Base-by-base conservation (phyloP, 1,139 yeast genomes). In the Lodderomyces theae region DNA sequence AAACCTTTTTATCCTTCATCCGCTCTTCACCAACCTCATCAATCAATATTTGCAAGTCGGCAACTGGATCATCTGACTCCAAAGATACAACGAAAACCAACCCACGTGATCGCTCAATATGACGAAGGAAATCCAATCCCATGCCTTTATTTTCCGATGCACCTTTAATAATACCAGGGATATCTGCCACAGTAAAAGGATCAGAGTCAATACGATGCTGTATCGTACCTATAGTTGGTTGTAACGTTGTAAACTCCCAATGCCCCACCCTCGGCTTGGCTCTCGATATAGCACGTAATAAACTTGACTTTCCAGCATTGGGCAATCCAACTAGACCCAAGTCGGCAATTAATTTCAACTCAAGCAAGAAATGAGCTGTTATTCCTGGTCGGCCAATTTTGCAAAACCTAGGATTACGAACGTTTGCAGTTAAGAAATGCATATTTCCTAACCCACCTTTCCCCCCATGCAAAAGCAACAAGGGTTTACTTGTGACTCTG, bases 161-260 rank as follows among this genome's bases (percentile, higher is more conserved):
- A 8, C 95, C 97, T 55, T 80, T 74, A 42, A 92, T 86, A 40
- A 92, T 86, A 10, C 98, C 98, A 0, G 98, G 98, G 45, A 92
- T 92, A 65, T 92, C 98, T 1, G 97, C 97, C 1, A 92, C 97
- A 0, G 97, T 87, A 57, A 90, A 89, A 1, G 88, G 83, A 8
- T 77, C 80, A 46, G 77, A 75, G 46, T 83, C 87, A 4, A 84
- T 75, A 1, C 83, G 77, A 26, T 81, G 64, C 39, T 74, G 72
- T 15, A 92, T 86, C 0, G 97, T 90, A 2, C 98, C 98, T 35
- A 92, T 80, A 0, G 92, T 83, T 0, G 98, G 98, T 49, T 82
- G 88, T 42, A 92, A 66, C 1, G 98, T 92, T 0, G 98, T 92
- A 57, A 92, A 92, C 57, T 86, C 95, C 97, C 97, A 92, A 60